phyloP scores from a whole-genome alignment of 805 yeast species.

The Candida awuae region DNA sequence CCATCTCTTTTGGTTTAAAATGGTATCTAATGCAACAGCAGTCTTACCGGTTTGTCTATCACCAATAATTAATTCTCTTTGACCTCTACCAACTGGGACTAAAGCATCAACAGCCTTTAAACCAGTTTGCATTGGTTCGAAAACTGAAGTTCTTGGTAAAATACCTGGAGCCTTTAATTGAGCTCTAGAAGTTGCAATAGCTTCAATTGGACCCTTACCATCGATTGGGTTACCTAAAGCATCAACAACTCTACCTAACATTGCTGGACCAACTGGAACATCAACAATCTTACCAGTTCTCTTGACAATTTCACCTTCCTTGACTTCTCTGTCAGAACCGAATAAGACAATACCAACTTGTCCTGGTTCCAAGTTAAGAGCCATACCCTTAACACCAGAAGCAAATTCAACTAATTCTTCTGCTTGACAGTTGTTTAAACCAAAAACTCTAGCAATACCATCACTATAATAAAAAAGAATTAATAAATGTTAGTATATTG shows the following conservation, averaged over 20 bases:
- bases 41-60: conserved; percentile 99
- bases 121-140: conserved; percentile 99
- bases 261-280: conserved; percentile 97
- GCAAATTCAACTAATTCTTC: conserved; percentile 99
- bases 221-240: conserved; percentile 99
- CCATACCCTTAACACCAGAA: conserved; percentile 99
- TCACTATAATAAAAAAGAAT: conserved; percentile 49
- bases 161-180: conserved; percentile 99
- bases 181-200: conserved; percentile 83
- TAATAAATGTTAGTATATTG: conserved; percentile 4
- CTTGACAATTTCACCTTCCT: conserved; percentile 99
- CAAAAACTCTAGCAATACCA: conserved; percentile 99
- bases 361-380: conserved; percentile 99
- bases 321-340: conserved; percentile 98
- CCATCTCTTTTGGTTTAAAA: conserved; percentile 98
- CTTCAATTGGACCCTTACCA: conserved; percentile 97
- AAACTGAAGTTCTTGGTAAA: conserved; percentile 96
- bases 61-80: conserved; percentile 99
- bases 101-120: conserved; percentile 97
- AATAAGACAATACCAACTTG: conserved; percentile 99
- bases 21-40: conserved; percentile 97
- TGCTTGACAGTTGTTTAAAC: conserved; percentile 99
- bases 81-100: conserved; percentile 99
- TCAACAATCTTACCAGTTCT: conserved; percentile 99
- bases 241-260: conserved; percentile 98